Evolutionary conservation across 768 basidiomycete species (phyloP), one percentile per base, ranked within the genome.

Genomic region (Phylloporus arenicola): DNA sequence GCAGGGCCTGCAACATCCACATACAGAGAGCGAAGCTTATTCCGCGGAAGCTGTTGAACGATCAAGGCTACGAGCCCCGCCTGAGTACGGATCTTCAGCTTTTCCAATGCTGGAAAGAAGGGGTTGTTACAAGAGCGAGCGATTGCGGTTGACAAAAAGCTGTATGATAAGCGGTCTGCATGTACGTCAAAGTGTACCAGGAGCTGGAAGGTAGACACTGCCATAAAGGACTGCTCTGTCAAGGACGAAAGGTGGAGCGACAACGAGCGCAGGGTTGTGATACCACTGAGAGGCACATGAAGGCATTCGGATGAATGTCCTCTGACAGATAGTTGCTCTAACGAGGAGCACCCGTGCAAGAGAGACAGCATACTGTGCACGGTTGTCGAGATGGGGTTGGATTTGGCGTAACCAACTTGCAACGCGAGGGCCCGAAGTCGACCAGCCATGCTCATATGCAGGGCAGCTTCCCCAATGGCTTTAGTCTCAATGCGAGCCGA

Each of bases 101-200:
- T 72, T 25, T 60, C 61, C 25, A 80, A 57, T 1, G 67, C 63
- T 33, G 65, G 65, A 53, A 79, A 75, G 47, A 63, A 62, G 2
- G 51, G 16, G 10, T 14, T 10, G 42, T 42, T 47, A 43, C 9
- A 19, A 13, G 27, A 14, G 33, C 39, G 31, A 34, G 45, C n/a
- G 2, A 57, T 40, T 39, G 51, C 47, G 13, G 27, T 16, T 10
- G 52, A 53, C 29, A 59, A 46, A 29, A 57, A 54, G 27, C 69
- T 60, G 5, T 53, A 29, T 20, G 65, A 63, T 24, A 79, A 53
- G 53, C 70, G 68, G 10, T 68, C 64, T 2, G 71, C 74, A 47
- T 80, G 77, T 10, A 79, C 46, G 48, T 77, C 71, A 30, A 80
- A 65, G 37, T 75, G 64, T 19, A 48, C 50, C 48, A 80, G 69